phyloP scores from a whole-genome alignment of 148 eudicot species.

The Rhododendron kiyosumense region DNA sequence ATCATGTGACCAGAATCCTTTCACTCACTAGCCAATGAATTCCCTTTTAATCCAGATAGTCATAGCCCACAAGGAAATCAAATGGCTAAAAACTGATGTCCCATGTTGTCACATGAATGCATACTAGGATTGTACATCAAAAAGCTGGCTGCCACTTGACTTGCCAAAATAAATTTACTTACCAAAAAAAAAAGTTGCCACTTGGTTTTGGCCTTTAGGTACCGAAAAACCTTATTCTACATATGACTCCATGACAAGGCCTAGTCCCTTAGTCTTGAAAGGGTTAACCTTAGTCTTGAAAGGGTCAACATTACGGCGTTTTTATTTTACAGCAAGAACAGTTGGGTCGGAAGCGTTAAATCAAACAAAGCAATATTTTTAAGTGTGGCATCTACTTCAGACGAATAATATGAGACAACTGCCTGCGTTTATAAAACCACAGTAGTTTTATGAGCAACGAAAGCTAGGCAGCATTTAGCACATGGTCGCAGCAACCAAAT shows the following conservation, averaged over 20 bases:
- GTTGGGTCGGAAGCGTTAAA: background rate
- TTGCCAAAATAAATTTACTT: too few relatives aligned
- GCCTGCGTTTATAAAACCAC: background rate
- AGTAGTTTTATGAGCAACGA: background rate
- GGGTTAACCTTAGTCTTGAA: background rate
- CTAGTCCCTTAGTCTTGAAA: background rate
- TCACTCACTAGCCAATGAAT: background rate
- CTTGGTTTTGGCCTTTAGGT: background rate
- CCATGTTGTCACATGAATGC: background rate
- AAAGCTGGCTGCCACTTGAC: background rate
- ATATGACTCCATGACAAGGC: background rate
- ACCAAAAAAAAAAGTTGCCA: background rate
- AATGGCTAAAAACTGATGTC: background rate
- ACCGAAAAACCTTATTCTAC: background rate
- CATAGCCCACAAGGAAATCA: background rate
- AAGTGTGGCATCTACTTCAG: background rate
- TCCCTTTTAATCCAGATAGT: background rate
- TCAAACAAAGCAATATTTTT: background rate
- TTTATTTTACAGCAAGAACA: background rate
- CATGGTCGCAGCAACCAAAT: background rate
- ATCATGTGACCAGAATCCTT: background rate
- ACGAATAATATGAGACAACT: background rate
- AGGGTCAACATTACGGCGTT: background rate
- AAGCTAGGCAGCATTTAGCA: background rate
- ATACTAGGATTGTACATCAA: background rate